Percentiles rank a stretch among this genome's conserved stretches.
Conservation (phyloP, 192 early-diverging fungal genomes). For the Entomortierella chlamydospora region DNA sequence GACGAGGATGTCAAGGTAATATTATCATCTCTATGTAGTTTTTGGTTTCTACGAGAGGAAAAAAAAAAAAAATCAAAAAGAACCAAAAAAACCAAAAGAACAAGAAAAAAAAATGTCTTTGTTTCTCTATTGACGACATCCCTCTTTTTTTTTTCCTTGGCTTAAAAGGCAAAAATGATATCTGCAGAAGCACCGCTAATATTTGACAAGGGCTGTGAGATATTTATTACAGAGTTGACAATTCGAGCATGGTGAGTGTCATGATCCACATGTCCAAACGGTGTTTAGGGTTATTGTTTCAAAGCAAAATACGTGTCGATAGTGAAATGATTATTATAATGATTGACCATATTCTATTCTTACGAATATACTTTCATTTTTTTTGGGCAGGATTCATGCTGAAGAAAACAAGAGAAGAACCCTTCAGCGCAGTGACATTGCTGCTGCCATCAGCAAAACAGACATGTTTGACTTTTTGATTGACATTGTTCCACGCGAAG, state of each 20-base stretch:
- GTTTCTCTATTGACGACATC: no score
- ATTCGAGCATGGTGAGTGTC: conserved; percentile 74
- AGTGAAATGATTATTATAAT: no score
- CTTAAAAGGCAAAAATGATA: conserved; percentile 41
- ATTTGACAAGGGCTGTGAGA: conserved; percentile 96
- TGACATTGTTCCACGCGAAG: conserved; percentile 96
- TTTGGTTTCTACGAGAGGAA: neutral
- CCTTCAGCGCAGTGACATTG: conserved; percentile 91
- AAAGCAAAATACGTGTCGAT: no score
- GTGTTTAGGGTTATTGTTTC: no score
- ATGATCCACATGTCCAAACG: neutral
- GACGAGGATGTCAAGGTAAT: conserved; percentile 93
- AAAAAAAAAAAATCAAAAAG: no score
- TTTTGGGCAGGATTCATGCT: conserved; percentile 78
- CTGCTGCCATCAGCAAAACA: conserved; percentile 85
- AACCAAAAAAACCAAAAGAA: no score
- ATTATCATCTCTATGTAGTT: no score
- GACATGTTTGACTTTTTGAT: conserved; percentile 99
- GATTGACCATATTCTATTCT: neutral
- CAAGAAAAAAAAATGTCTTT: neutral
- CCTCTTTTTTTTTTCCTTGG: neutral
- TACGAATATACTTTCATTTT: conserved; percentile 3
- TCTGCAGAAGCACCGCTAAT: conserved; percentile 84
- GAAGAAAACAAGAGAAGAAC: conserved; percentile 98
- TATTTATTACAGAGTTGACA: conserved; percentile 94